Conservation (phyloP, 2,329 filamentous ascomycete genomes). For the Cladosporium sp. region DNA sequence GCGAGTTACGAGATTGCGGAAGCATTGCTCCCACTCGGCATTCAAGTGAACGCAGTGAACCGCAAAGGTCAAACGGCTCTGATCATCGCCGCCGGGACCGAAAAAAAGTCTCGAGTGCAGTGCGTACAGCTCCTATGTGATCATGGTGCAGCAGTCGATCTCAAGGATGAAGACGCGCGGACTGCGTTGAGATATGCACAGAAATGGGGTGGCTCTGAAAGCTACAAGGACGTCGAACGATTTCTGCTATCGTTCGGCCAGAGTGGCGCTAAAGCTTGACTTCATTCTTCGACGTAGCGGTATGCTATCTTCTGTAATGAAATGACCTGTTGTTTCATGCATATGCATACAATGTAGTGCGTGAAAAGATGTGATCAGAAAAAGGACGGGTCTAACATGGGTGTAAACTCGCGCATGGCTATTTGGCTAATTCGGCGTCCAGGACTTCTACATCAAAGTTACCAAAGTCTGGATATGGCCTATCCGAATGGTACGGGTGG, state of each 20-base stretch:
- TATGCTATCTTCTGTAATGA: too few relatives aligned
- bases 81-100: neutral
- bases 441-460: too few relatives aligned
- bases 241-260: neutral
- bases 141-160: neutral
- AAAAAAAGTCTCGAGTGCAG: neutral
- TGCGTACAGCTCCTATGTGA: neutral
- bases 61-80: neutral
- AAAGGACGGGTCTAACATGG: too few relatives aligned
- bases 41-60: neutral
- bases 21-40: neutral
- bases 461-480: too few relatives aligned
- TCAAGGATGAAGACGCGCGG: neutral
- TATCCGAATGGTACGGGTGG: too few relatives aligned
- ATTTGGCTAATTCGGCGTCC: too few relatives aligned
- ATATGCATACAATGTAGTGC: too few relatives aligned
- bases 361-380: too few relatives aligned
- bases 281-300: too few relatives aligned
- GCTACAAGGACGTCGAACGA: neutral
- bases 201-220: neutral
- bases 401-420: too few relatives aligned
- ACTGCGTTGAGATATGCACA: neutral
- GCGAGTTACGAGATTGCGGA: neutral
- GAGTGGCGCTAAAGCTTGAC: too few relatives aligned
- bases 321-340: too few relatives aligned